These are phyloP conservation scores for Adansonia gregorii DNA, from an alignment of 441 rosid genomes.

Conservation along the genomic window DNA sequence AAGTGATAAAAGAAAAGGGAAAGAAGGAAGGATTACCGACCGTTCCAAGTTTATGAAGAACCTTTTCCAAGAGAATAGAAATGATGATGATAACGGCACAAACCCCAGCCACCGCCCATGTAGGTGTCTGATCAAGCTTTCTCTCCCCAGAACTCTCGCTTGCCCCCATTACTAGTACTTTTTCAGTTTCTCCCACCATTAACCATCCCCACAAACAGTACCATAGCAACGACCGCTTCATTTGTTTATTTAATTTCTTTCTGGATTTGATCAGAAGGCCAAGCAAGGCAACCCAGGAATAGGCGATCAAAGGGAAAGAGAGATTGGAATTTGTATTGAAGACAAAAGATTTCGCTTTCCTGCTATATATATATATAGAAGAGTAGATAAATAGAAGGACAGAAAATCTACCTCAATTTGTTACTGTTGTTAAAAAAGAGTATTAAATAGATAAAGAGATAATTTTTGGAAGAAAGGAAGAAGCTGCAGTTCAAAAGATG, in stretches of 20 bases:
- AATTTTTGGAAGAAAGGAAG: too few relatives aligned
- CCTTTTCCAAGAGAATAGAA: slow-evolving; percentile 67
- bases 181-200: slow-evolving; percentile 28
- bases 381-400: background rate
- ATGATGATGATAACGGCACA: slow-evolving; percentile 66
- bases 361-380: background rate
- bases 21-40: slow-evolving; percentile 39
- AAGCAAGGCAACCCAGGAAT: background rate
- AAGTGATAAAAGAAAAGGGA: background rate
- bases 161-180: slow-evolving; percentile 27
- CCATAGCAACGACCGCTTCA: slow-evolving; percentile 18
- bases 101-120: slow-evolving; percentile 89
- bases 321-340: background rate
- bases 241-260: background rate
- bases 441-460: too few relatives aligned
- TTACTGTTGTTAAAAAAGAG: background rate
- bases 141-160: slow-evolving; percentile 39
- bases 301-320: background rate
- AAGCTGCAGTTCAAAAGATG: too few relatives aligned
- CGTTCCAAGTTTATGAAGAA: slow-evolving; percentile 64
- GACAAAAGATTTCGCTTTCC: slow-evolving; percentile 9
- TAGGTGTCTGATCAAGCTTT: slow-evolving; percentile 74
- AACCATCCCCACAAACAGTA: slow-evolving; percentile 30
- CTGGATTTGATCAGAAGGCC: background rate
- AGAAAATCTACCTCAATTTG: background rate